phyloP scores from a whole-genome alignment of 139 green algal species.

The Cymbomonas tetramitiformis region DNA sequence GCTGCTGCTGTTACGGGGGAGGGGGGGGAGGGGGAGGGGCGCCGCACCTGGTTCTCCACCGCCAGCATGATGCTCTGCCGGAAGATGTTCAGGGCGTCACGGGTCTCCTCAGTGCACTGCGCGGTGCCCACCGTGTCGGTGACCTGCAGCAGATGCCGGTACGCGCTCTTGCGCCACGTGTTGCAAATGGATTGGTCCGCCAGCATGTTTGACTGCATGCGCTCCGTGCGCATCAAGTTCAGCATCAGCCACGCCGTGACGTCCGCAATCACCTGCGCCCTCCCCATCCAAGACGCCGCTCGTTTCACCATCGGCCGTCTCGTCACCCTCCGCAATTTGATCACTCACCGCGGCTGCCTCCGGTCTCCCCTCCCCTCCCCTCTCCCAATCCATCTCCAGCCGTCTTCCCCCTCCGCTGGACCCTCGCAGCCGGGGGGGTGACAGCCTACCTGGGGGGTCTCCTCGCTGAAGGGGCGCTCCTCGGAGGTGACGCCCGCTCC shows the following conservation, averaged over 20 bases:
- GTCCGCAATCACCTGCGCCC: conserved; percentile 7
- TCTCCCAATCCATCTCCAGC: too few relatives aligned
- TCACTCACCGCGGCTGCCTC: too few relatives aligned
- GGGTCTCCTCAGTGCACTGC: not conserved
- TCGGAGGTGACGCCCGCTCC: not conserved
- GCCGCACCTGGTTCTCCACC: too few relatives aligned
- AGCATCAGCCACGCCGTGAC: conserved; percentile 13
- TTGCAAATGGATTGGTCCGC: conserved; percentile 13
- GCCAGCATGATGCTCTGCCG: too few relatives aligned
- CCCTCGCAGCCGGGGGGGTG: too few relatives aligned
- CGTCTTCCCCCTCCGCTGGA: too few relatives aligned
- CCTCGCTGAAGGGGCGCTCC: not conserved
- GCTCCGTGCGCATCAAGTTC: conserved; percentile 14
- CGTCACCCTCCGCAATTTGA: not conserved
- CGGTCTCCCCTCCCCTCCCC: too few relatives aligned
- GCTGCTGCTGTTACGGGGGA: too few relatives aligned
- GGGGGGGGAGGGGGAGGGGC: too few relatives aligned
- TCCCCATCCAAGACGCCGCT: too few relatives aligned
- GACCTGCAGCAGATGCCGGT: not conserved
- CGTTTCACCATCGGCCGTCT: not conserved
- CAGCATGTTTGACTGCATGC: conserved; percentile 13
- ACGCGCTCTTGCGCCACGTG: conserved; percentile 18
- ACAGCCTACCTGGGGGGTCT: too few relatives aligned
- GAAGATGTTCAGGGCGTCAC: not conserved
- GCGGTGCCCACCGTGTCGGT: not conserved